Base-by-base conservation (phyloP, 2,329 filamentous ascomycete genomes). In the Epichloe typhina region DNA sequence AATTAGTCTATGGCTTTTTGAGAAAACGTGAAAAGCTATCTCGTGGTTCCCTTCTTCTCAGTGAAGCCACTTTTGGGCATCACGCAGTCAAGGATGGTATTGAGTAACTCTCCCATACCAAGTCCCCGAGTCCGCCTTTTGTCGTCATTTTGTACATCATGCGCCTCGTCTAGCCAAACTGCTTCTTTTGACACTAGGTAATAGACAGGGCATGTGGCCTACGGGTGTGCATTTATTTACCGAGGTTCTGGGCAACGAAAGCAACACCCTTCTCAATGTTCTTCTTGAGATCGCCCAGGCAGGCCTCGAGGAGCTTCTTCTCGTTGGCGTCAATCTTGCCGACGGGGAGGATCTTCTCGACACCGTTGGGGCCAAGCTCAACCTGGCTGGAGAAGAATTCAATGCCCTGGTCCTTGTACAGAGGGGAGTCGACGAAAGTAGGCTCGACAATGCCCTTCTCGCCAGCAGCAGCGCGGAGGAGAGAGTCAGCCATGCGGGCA, bases 361-460 rank as follows among this genome's bases (percentile, higher is more conserved):
- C 91, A 77, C 93, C 93, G 70, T 91, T 85, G 69, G 90, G 89
- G 75, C 93, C 93, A 65, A 98, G 87, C 79, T 95, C 88, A 67
- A 98, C 87, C 72, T 82, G 84, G 74, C 86, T 90, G 68, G 88
- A 85, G 77, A 98, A 98, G 86, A 95, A 98, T 54, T 95, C 86
- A 64, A 95, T 81, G 66, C 91, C 93, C 77, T 94, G 86, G 76
- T 96, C 89, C 85, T 96, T 96, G 87, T 88, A 97, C 61, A 97
- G 83, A 57, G 91, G 90, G 69, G 85, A 91, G 74, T 98, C 89
- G 66, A 98, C 90, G 64, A 95, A 98, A 56, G 91, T 90, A 62
- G 90, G 90, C 84, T 98, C 93, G 59, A 94, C 70, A 63, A 98
- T 85, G 67, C 88, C 88, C 82, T 90, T 93, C 81, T 95, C 83